Conservation (phyloP, 1,284 basidiomycete genomes). For the Bjerkandera adusta region DNA sequence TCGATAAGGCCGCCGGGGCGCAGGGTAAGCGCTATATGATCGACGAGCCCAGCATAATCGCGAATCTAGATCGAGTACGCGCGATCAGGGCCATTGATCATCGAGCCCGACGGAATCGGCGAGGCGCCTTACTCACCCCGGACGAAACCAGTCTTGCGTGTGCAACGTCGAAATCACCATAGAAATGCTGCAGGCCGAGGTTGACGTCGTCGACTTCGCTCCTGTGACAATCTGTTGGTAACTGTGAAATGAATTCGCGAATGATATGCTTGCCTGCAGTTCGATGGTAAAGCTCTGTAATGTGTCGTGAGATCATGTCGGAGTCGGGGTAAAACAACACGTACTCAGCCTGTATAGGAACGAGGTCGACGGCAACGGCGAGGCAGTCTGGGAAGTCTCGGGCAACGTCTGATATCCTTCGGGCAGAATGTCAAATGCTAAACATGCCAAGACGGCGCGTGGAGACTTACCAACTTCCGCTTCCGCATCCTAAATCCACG, state of each 20-base stretch:
- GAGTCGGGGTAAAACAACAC: conserved; percentile 24
- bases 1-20: conserved; percentile 68
- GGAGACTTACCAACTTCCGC: conserved; percentile 62
- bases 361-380: conserved; percentile 72
- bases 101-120: conserved; percentile 7
- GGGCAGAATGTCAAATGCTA: conserved; percentile 9
- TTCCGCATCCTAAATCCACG: conserved; percentile 78
- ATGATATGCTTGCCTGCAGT: conserved; percentile 67
- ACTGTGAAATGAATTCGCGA: too few species aligned
- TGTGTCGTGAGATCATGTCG: conserved; percentile 13
- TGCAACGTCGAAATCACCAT: conserved; percentile 71
- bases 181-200: conserved; percentile 77
- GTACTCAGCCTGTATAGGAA: conserved; percentile 70
- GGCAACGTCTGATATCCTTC: conserved; percentile 73
- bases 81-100: conserved; percentile 17
- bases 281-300: conserved; percentile 58
- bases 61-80: conserved; percentile 51
- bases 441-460: conserved; percentile 10
- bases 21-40: conserved; percentile 65
- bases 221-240: conserved; percentile 41
- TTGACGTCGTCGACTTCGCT: conserved; percentile 83
- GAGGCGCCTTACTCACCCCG: conserved; percentile 48
- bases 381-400: conserved; percentile 67
- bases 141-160: conserved; percentile 68
- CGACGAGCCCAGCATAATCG: conserved; percentile 61